Conservation (phyloP, 176 grass and related monocot species). For the Alopecurus myosuroides region DNA sequence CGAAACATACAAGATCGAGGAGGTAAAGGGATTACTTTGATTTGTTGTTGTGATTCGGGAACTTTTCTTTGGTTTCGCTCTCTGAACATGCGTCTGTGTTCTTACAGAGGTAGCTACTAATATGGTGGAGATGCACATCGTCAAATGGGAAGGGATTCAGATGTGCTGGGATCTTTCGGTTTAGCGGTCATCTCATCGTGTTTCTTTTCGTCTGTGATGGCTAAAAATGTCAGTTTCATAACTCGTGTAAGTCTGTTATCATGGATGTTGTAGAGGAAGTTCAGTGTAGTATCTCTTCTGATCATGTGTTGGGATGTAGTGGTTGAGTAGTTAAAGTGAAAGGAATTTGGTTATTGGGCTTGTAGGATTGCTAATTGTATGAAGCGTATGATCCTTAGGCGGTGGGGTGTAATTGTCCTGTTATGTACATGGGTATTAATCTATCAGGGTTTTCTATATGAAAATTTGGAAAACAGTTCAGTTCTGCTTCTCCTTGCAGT, state of each 20-base stretch:
- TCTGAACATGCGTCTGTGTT: neutral
- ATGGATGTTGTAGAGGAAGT: conserved; percentile 21
- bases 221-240: conserved; percentile 15
- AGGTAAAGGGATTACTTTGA: conserved; percentile 11
- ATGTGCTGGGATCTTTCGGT: neutral
- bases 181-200: neutral
- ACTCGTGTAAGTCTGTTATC: neutral
- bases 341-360: conserved; percentile 15
- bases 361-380: conserved; percentile 42
- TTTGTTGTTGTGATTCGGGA: neutral
- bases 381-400: conserved; percentile 19
- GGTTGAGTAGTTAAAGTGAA: conserved; percentile 8
- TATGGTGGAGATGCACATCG: neutral
- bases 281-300: conserved; percentile 18
- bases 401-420: neutral
- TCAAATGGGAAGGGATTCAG: neutral
- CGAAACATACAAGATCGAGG: conserved; percentile 48
- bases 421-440: conserved; percentile 35
- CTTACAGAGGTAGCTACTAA: conserved; percentile 35
- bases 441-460: conserved; percentile 9
- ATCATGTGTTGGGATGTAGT: conserved; percentile 25
- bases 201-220: neutral
- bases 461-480: neutral
- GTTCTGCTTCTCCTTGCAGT: neutral
- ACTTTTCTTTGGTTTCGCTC: neutral